Evolutionary conservation across 2,329 filamentous ascomycete species (phyloP), one percentile per base, ranked within the genome.

Genomic region (Geosmithia flava): DNA sequence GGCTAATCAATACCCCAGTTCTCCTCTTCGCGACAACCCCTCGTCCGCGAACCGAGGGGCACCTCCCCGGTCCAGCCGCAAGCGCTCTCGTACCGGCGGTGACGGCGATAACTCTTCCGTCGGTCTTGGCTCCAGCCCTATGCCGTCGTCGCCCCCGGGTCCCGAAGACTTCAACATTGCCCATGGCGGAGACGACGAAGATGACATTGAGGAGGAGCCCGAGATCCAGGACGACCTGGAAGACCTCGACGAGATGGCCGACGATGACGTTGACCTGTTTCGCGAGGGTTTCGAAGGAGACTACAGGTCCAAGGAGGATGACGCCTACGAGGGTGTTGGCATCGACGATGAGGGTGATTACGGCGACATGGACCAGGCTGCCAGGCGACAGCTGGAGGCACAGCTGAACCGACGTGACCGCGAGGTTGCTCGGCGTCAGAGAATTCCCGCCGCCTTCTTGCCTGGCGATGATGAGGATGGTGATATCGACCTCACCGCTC

Each of bases 381-480:
- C 77, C 19, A 74, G 87, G 59, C 75, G 87, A 56, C 75, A 77
- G 49, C 76, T 93, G 20, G 87, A 93, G 58, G 78, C 78, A 27
- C 80, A 82, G 52, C 70, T 94, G 45, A 82, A 84, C 63, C 79
- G 80, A 52, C 76, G 87, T 64, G 87, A 93, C 62, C 74, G 79
- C 49, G 83, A 88, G 56, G 74, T 87, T 43, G 78, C 77, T 20
- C 76, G 83, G 48, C 69, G 80, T 53, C 76, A 82, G 54, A 71
- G 78, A 45, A 80, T 86, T 58, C 85, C 85, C 2, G 76, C 76
- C 27, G 86, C 84, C 7, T 91, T 88, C 58, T 68, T 91, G 40
- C 80, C 80, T 7, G 84, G 85, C 30, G 91, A 95, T 30, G 88
- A 91, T 51, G 88, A 93, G 3, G 89, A 93, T 54, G 85, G 80